Evolutionary conservation across 768 basidiomycete genomes (phyloP), one percentile per base, ranked within the genome.

Genomic region (Flagelloscypha sp.): DNA sequence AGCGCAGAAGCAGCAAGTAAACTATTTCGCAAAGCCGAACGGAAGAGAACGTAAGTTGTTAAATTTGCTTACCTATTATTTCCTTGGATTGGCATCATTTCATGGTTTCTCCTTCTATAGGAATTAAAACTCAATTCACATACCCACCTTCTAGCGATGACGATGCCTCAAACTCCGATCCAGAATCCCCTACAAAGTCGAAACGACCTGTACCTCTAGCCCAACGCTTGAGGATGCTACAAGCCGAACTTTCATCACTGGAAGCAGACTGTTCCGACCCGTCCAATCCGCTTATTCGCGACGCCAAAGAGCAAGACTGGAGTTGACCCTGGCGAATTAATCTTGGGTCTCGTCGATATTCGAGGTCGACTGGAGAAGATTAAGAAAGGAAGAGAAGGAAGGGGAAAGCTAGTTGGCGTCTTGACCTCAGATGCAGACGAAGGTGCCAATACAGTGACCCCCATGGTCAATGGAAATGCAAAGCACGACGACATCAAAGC

Each of bases 231-330:
- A 71, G 72, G 7, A 56, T 63, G 2, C 65, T 99, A 6, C 84
- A 89, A 41, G 68, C 71, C 2, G 94, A 99, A 49, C 65, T 97
- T 1, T 56, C 71, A 0, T 70, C 86, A 19, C 68, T 99, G 3
- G 94, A 99, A 54, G 54, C 62, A 1, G 87, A 93, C 49, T 65
- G 93, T n/a, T 68, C 78, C 1, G 84, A 88, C 45, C 85, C 84
- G 7, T 72, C 84, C 3, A 87, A 82, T 50, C 80, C 81, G 11
- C 59, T 76, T 9, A 49, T 84, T 17, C 66, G 66, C 31, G 71
- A 70, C 37, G 79, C 79, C 38, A 61, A 68, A 18, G 73, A 76
- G 36, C 70, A 72, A 27, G 71, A 72, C 25, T n/a, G 68, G 71
- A 33, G 68, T 78, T 13, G 80, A 86, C 55, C 74, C 84, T 1